phyloP scores from a whole-genome alignment of 2,329 filamentous ascomycete species.

The Cercospora sp. region DNA sequence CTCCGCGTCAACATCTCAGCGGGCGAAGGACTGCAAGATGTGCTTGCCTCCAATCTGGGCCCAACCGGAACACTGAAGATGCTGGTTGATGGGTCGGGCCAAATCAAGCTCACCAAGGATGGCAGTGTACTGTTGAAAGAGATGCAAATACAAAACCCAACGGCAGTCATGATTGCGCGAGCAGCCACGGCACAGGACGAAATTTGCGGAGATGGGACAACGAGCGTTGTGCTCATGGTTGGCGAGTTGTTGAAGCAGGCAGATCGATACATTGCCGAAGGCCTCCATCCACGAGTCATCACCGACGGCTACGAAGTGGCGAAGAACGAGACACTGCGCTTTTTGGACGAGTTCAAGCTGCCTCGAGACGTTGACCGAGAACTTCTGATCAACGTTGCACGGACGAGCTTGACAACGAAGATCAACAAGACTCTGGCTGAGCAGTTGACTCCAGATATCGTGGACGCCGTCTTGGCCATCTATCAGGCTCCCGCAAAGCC shows the following conservation, averaged over 20 bases:
- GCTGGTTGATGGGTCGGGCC: constrained; percentile 66
- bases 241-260: constrained; percentile 98
- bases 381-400: constrained; percentile 86
- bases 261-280: constrained; percentile 91
- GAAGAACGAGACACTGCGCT: constrained; percentile 90
- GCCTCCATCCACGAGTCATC: constrained; percentile 93
- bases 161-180: constrained; percentile 76
- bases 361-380: constrained; percentile 86
- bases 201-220: constrained; percentile 96
- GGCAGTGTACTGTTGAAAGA: constrained; percentile 79
- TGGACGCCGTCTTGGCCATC: constrained; percentile 93
- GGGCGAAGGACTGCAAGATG: constrained; percentile 74
- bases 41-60: constrained; percentile 93
- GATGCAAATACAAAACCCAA: constrained; percentile 97
- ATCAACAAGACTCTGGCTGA: constrained; percentile 85
- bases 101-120: constrained; percentile 98
- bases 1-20: constrained; percentile 95
- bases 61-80: constrained; percentile 96
- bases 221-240: constrained; percentile 90
- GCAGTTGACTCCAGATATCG: constrained; percentile 90
- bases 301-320: constrained; percentile 97
- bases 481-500: constrained; percentile 87
- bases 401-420: constrained; percentile 94
- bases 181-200: constrained; percentile 97
- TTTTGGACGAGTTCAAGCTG: constrained; percentile 92